phyloP scores from a whole-genome alignment of 306 rosid species.

The Dalbergia cochinchinensis region DNA sequence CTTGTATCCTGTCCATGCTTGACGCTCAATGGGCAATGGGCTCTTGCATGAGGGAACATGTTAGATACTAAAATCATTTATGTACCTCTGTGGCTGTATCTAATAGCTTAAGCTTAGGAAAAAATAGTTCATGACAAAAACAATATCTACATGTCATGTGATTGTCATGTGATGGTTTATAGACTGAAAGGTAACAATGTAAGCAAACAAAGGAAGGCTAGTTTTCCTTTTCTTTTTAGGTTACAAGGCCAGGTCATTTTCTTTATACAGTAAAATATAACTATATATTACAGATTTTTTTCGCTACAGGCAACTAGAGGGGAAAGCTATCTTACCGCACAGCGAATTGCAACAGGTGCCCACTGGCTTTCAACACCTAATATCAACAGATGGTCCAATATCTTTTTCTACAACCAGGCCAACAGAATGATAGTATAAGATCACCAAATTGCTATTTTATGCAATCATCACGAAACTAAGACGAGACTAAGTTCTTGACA shows the following conservation, averaged over 20 bases:
- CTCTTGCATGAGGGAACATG: no score
- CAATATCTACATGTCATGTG: constrained; percentile 3
- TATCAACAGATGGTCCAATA: constrained; percentile 82
- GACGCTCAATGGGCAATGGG: no score
- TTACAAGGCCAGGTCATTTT: neutral
- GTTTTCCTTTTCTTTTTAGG: neutral
- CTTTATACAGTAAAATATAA: neutral
- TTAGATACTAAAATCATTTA: no score
- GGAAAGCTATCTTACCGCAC: constrained; percentile 63
- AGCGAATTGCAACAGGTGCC: constrained; percentile 90
- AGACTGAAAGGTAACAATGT: constrained; percentile 6
- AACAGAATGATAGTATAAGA: constrained; percentile 47
- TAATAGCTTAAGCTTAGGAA: no score
- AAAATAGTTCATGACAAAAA: neutral
- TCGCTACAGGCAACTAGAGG: neutral
- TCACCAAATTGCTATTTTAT: constrained; percentile 42
- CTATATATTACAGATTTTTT: neutral
- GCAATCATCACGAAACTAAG: constrained; percentile 30
- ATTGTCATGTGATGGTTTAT: no score
- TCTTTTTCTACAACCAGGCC: constrained; percentile 68
- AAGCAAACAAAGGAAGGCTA: neutral
- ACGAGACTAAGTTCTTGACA: constrained; percentile 28
- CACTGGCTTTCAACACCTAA: constrained; percentile 94
- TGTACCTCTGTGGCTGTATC: no score
- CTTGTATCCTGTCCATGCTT: no score